A percentile compares a stretch with the other conserved stretches of the same genome.
phyloP scores from a whole-genome alignment of 352 stramenopile species.

The Phytophthora ohioensis region DNA sequence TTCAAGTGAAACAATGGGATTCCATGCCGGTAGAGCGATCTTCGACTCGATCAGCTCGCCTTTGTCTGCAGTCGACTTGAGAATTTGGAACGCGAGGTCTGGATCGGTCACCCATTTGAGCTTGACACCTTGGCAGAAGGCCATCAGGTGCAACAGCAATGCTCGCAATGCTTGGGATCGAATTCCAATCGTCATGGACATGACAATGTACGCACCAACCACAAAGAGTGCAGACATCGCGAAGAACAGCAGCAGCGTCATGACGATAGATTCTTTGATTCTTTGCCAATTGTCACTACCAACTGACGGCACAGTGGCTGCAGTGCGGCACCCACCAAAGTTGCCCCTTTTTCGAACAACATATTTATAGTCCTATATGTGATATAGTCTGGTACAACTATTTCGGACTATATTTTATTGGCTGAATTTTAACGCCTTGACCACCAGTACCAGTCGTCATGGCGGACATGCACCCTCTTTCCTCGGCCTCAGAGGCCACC shows the following conservation, averaged over 20 bases:
- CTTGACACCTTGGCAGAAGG: constrained; percentile 33
- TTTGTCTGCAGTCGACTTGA: constrained; percentile 36
- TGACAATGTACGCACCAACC: constrained; percentile 5
- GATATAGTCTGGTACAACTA: too few species aligned
- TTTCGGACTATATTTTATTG: too few species aligned
- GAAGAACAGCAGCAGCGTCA: constrained; percentile 1
- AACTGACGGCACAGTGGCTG: too few species aligned
- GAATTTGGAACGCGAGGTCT: constrained; percentile 26
- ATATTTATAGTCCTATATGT: too few species aligned
- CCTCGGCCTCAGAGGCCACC: neutral
- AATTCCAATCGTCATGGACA: constrained; percentile 36
- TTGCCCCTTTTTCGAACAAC: too few species aligned
- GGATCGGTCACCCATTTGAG: constrained; percentile 43
- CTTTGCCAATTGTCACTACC: too few species aligned
- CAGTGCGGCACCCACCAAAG: too few species aligned
- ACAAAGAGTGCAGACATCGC: neutral
- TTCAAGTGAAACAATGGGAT: constrained; percentile 39
- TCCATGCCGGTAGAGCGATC: constrained; percentile 34
- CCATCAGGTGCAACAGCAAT: constrained; percentile 30
- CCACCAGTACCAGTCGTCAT: constrained; percentile 31
- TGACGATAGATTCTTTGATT: neutral
- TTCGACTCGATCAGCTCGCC: constrained; percentile 39
- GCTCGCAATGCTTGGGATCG: constrained; percentile 32
- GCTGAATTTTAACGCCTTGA: neutral
- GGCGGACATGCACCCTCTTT: constrained; percentile 27